Base-by-base conservation (phyloP, 768 basidiomycete genomes). In the Hemileccinum impolitum region DNA sequence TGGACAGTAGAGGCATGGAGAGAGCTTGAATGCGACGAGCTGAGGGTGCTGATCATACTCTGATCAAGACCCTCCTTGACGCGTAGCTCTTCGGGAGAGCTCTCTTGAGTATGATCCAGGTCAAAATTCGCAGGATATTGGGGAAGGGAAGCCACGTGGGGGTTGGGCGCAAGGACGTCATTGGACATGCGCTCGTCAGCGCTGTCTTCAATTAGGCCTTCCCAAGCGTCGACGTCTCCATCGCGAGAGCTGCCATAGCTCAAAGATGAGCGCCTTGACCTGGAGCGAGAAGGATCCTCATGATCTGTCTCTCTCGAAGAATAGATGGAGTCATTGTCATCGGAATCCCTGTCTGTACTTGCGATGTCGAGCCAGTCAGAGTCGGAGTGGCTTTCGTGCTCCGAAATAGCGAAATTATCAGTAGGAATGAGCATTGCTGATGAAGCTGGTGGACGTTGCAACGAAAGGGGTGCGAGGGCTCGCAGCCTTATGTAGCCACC, bases 321-420 rank as follows among this genome's bases (percentile, higher is more conserved):
- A 56, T 72, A 78, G 63, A 82, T 67, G 47, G 85, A 87, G 61
- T 85, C 84, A 65, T 80, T 81, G 69, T 84, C 81, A 61, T 85
- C 85, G 31, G 85, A 86, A 47, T 81, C 81, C 31, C 54, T 57
- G 57, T 79, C 79, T 64, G 77, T 80, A 60, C 81, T 83, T 26
- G 84, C 72, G 56, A 90, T 77, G 60, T 90, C 87, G 60, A 87
- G 83, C 88, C 88, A 90, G 67, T 90, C 88, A 26, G 85, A 87
- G 71, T 90, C 88, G 34, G 87, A 90, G 53, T 80, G 66, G 53
- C 67, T 79, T 63, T 85, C 86, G 55, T 75, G 63, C 64, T 88
- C 87, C 58, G 84, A 80, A 66, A 80, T 72, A 53, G 61, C 62
- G 47, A 73, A 71, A 54, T 70, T 69, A 51, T 70, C 70, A 56